phyloP scores from a whole-genome alignment of 2,329 filamentous ascomycete species.

The Ploettnerulaceae sp. region DNA sequence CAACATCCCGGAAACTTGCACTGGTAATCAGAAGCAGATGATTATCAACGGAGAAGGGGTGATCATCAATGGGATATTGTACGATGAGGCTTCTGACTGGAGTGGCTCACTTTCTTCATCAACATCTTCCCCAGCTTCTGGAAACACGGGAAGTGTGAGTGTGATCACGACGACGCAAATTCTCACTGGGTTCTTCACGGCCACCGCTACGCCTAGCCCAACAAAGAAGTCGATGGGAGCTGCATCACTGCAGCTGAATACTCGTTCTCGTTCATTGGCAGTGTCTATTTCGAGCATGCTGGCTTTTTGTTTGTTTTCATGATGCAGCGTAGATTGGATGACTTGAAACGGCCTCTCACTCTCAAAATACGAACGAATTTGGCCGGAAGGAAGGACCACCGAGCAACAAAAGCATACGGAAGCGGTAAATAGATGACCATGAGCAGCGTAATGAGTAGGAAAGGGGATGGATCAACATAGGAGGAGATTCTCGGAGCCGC shows the following conservation, averaged over 20 bases:
- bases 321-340: too few relatives aligned
- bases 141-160: constrained; percentile 17
- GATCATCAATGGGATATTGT: constrained; percentile 56
- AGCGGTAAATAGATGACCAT: too few relatives aligned
- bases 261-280: not conserved
- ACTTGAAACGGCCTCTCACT: too few relatives aligned
- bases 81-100: constrained; percentile 40
- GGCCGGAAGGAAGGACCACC: too few relatives aligned
- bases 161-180: constrained; percentile 31
- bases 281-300: not conserved
- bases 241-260: not conserved
- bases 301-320: not conserved
- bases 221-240: constrained; percentile 23
- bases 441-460: too few relatives aligned
- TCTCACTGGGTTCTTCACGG: constrained; percentile 33
- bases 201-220: constrained; percentile 31
- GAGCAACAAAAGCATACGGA: too few relatives aligned
- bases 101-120: constrained; percentile 23
- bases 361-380: too few relatives aligned
- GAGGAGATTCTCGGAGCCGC: too few relatives aligned
- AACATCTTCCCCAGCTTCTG: constrained; percentile 12
- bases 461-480: too few relatives aligned
- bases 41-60: constrained; percentile 47
- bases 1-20: constrained; percentile 50
- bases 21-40: constrained; percentile 43